phyloP scores from a whole-genome alignment of 169 alveolate species.

The Eimeria zaria region DNA sequence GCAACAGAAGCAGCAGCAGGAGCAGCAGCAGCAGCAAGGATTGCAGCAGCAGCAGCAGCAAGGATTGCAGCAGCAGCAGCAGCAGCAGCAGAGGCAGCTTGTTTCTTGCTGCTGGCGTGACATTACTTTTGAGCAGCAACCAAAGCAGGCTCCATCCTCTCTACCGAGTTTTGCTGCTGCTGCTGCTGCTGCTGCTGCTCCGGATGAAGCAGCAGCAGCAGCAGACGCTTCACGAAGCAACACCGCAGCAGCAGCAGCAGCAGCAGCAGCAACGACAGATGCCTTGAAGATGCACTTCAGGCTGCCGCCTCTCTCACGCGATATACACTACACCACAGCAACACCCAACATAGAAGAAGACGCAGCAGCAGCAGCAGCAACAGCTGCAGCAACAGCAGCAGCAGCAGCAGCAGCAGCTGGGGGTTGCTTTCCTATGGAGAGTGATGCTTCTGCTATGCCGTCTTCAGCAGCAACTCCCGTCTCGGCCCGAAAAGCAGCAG shows the following conservation, averaged over 20 bases:
- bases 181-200: conserved; percentile 61
- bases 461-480: conserved; percentile 55
- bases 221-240: conserved; percentile 8
- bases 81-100: too few species aligned
- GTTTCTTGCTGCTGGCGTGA: conserved; percentile 48
- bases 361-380: too few species aligned
- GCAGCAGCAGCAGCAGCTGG: conserved; percentile 41
- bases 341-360: background rate
- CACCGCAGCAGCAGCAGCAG: conserved; percentile 62
- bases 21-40: conserved; percentile 24
- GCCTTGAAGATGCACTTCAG: background rate
- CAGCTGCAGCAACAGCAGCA: conserved; percentile 45
- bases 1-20: background rate
- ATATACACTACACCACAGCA: background rate
- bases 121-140: background rate
- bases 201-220: conserved; percentile 32
- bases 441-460: conserved; percentile 9
- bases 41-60: too few species aligned
- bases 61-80: too few species aligned
- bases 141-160: background rate
- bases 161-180: conserved; percentile 15
- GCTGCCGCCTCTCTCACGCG: conserved; percentile 49
- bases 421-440: background rate
- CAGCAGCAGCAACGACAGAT: conserved; percentile 26
- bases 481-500: conserved; percentile 23